Evolutionary conservation across 805 yeast genomes (phyloP).

Genomic region (Myxozyma melibiosi): DNA sequence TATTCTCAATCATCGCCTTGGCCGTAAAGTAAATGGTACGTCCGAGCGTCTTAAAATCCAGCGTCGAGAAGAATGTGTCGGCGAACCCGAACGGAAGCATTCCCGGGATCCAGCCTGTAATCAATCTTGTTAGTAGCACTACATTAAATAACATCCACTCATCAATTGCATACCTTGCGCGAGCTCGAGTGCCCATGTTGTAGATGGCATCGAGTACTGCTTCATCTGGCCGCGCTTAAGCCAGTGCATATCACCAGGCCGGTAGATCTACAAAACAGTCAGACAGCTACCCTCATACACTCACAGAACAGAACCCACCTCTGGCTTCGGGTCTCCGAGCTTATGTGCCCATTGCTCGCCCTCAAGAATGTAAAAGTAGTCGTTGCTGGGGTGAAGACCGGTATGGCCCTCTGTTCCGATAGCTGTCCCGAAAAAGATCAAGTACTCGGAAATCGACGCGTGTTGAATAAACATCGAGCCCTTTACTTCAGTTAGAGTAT

Average conservation of each 20-base stretch:
- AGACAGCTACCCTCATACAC: neutral
- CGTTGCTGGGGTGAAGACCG: conserved; percentile 96
- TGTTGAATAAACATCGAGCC: conserved; percentile 88
- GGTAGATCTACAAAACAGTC: conserved; percentile 55
- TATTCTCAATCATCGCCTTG: conserved; percentile 70
- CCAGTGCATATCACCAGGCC: conserved; percentile 87
- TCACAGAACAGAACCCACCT: conserved; percentile 10
- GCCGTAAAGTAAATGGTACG: conserved; percentile 77
- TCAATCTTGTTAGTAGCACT: too few relatives aligned
- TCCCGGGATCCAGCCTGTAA: conserved; percentile 82
- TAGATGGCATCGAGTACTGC: conserved; percentile 85
- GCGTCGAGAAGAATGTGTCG: conserved; percentile 75
- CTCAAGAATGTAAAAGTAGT: conserved; percentile 84
- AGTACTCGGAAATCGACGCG: conserved; percentile 89
- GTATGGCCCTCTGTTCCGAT: conserved; percentile 95
- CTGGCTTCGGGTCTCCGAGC: conserved; percentile 64
- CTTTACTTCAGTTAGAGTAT: conserved; percentile 6
- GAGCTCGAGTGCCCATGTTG: conserved; percentile 84
- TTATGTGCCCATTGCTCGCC: conserved; percentile 78
- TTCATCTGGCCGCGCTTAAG: conserved; percentile 70
- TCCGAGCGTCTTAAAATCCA: conserved; percentile 69
- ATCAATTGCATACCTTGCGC: conserved; percentile 64
- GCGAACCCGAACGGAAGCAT: conserved; percentile 96
- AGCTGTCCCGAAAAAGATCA: conserved; percentile 91
- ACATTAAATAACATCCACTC: neutral